A percentile compares a stretch with the other conserved stretches of the same genome.
phyloP scores from a whole-genome alignment of 345 rosid genomes.

The Pistacia atlantica region DNA sequence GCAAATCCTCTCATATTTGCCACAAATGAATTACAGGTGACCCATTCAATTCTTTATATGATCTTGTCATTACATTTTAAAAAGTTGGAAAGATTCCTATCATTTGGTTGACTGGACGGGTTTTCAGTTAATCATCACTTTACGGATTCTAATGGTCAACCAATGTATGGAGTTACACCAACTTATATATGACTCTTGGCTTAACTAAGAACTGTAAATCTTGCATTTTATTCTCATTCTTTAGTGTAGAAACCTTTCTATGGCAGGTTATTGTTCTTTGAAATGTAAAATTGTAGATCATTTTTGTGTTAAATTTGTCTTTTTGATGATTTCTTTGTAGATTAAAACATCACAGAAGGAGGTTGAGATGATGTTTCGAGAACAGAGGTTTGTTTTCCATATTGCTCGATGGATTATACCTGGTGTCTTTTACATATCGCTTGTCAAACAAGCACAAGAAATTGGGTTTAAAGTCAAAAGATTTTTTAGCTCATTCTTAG shows the following conservation, averaged over 20 bases:
- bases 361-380: conserved; percentile 70
- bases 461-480: neutral
- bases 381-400: conserved; percentile 57
- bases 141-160: neutral
- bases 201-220: neutral
- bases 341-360: conserved; percentile 79
- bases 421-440: neutral
- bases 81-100: too few relatives aligned
- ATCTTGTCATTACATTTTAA: neutral
- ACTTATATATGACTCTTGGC: neutral
- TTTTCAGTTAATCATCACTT: too few relatives aligned
- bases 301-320: neutral
- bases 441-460: neutral
- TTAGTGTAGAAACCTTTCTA: neutral
- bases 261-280: neutral
- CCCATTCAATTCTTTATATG: neutral
- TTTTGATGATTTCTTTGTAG: conserved; percentile 36
- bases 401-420: neutral
- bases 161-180: neutral
- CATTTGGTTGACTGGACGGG: too few relatives aligned
- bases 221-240: conserved; percentile 5
- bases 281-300: neutral
- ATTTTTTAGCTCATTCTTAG: too few relatives aligned
- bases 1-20: neutral
- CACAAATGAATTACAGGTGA: neutral